Evolutionary conservation across 331 rosid species (phyloP), one percentile per base, ranked within the genome.

Genomic region (Pyracantha coccinea): DNA sequence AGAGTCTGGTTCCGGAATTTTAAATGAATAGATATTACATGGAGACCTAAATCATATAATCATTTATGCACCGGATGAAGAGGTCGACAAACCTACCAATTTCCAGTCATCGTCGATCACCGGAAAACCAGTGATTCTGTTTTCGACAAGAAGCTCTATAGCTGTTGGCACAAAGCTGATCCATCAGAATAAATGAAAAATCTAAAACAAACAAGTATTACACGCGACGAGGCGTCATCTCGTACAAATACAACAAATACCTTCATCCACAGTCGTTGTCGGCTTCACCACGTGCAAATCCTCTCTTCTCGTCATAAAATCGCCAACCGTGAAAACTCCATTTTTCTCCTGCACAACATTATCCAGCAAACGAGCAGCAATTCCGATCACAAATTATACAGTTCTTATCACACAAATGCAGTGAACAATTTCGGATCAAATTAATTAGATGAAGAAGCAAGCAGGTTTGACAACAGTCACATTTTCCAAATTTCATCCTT

Each of bases 71-170:
- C 16, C n/a, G 16, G 54, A 5, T 6, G 7, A 47, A 47, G 8
- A 47, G 54, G n/a, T 15, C 8, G 7, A 47, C 7, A 16, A 15
- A 13, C 81, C 78, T 85, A 94, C 99, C 86, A 94, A 84, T 72
- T 82, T 90, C 99, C 99, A 94, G 79, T 90, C 83, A 45, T 87
- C 91, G 74, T 90, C 93, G 57, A 94, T 83, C 75, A 94, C 99
- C 16, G 99, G 99, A 84, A 94, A 94, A 60, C 99, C 99, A 64
- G 97, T 92, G 85, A 94, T 88, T 83, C 99, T 92, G 78, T 89
- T 85, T 65, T 90, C 96, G 74, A 94, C 99, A 74, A 92, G 96
- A 70, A 62, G 55, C 71, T 94, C 99, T 79, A 92, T 84, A 68
- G 99, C 99, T 94, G 97, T 75, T 69, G 58, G 73, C 75, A 88